These are phyloP conservation scores for Herpetomonas tarakana DNA, from an alignment of 208 protist species.

Conservation along the genomic window DNA sequence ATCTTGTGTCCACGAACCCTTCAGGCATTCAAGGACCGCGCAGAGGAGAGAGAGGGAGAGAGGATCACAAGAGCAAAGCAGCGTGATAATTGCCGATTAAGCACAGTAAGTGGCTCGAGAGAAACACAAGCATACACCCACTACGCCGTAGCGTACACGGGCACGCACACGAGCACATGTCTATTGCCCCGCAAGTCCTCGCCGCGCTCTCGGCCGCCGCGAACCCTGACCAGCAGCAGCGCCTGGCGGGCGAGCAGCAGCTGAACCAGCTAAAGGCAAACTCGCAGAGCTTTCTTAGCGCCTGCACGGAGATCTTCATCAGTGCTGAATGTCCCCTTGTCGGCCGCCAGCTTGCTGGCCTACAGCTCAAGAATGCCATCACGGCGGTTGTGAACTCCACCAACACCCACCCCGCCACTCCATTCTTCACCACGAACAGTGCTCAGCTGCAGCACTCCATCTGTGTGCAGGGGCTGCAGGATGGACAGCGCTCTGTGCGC, in stretches of 20 bases:
- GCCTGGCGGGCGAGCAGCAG: constrained; percentile 52
- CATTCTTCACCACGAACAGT: background rate
- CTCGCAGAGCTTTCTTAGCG: constrained; percentile 48
- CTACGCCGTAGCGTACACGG: no score
- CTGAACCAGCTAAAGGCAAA: constrained; percentile 54
- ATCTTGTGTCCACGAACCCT: no score
- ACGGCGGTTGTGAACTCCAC: constrained; percentile 21
- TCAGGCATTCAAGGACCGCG: no score
- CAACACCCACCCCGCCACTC: constrained; percentile 13
- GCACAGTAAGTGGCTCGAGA: no score
- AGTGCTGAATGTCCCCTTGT: constrained; percentile 25
- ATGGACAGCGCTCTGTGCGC: constrained; percentile 58
- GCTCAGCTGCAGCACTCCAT: constrained; percentile 40
- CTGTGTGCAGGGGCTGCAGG: constrained; percentile 55
- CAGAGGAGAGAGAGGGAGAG: no score
- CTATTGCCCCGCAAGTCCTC: constrained; percentile 55
- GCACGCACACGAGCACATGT: constrained; percentile 9
- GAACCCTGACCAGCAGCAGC: constrained; percentile 43
- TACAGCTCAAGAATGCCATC: constrained; percentile 77
- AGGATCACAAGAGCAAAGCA: no score
- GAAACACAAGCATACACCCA: no score
- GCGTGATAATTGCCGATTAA: no score
- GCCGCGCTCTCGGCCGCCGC: constrained; percentile 58
- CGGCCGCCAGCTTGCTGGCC: constrained; percentile 59
- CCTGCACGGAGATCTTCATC: constrained; percentile 65